These are phyloP conservation scores for Mortierella sp. DNA, from an alignment of 371 early-diverging fungal species.

Conservation along the genomic window DNA sequence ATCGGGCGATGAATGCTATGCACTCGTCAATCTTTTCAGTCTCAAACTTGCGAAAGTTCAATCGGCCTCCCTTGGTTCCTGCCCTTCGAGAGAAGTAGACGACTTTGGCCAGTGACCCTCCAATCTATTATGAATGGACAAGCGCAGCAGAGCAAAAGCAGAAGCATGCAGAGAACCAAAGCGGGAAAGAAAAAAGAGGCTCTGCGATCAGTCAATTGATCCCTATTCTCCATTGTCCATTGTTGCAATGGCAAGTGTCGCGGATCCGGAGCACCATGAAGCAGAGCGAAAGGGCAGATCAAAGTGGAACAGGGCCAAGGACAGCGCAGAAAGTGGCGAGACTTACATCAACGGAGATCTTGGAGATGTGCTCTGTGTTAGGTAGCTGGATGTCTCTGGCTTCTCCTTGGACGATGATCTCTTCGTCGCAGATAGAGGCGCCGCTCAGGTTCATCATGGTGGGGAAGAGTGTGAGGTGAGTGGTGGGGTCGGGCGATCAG, in stretches of 20 bases:
- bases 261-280: too few species aligned
- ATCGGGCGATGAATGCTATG: slow-evolving; percentile 80
- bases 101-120: slow-evolving; percentile 94
- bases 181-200: too few species aligned
- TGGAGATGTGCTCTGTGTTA: slow-evolving; percentile 85
- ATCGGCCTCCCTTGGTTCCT: slow-evolving; percentile 81
- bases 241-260: too few species aligned
- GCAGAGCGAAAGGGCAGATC: background rate
- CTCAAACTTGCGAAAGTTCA: slow-evolving; percentile 95
- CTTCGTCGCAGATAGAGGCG: slow-evolving; percentile 75
- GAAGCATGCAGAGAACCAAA: too few species aligned
- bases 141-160: too few species aligned
- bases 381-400: slow-evolving; percentile 88
- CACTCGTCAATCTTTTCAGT: slow-evolving; percentile 92
- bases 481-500: slow-evolving; percentile 3
- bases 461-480: slow-evolving; percentile 11
- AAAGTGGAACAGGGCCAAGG: background rate
- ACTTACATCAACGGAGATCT: slow-evolving; percentile 91
- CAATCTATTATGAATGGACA: slow-evolving; percentile 79
- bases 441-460: slow-evolving; percentile 78
- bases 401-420: slow-evolving; percentile 57
- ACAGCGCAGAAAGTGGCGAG: background rate
- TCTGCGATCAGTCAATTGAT: too few species aligned
- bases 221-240: too few species aligned
- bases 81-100: slow-evolving; percentile 82